A percentile compares a stretch with the other conserved stretches of the same genome.
These are phyloP conservation scores for Saccharomycopsis phalli DNA, from an alignment of 1,139 yeast species.

Conservation along the genomic window DNA sequence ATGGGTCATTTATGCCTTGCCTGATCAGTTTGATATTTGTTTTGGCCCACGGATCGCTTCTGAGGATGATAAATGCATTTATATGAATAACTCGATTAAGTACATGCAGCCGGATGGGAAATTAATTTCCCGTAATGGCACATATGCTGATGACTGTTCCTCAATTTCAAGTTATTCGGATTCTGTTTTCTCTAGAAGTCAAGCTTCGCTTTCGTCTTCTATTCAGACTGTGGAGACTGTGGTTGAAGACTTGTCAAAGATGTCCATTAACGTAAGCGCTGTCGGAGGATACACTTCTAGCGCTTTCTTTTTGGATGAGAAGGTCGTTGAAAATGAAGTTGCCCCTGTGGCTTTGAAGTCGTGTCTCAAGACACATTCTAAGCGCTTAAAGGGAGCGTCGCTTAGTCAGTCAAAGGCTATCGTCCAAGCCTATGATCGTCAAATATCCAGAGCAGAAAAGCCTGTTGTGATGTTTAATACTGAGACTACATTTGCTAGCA, in stretches of 20 bases:
- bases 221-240: conserved; percentile 1
- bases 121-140: not conserved
- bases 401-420: conserved; percentile 5
- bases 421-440: conserved; percentile 3
- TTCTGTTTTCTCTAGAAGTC: conserved; percentile 4
- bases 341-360: conserved; percentile 3
- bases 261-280: not conserved
- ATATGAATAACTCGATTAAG: conserved; percentile 10
- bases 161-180: too few relatives aligned
- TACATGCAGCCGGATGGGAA: conserved; percentile 1
- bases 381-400: not conserved
- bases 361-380: conserved; percentile 10
- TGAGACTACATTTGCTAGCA: conserved; percentile 9
- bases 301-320: too few relatives aligned
- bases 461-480: conserved; percentile 15
- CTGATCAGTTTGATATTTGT: conserved; percentile 12
- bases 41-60: conserved; percentile 10
- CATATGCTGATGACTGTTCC: not conserved
- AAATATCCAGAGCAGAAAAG: not conserved
- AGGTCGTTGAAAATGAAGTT: not conserved
- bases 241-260: not conserved
- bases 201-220: not conserved
- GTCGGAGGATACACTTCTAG: too few relatives aligned
- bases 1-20: conserved; percentile 8
- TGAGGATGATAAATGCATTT: not conserved